Evolutionary conservation across 1,284 basidiomycete genomes (phyloP).

Genomic region (Cutaneotrichosporon daszewskae): DNA sequence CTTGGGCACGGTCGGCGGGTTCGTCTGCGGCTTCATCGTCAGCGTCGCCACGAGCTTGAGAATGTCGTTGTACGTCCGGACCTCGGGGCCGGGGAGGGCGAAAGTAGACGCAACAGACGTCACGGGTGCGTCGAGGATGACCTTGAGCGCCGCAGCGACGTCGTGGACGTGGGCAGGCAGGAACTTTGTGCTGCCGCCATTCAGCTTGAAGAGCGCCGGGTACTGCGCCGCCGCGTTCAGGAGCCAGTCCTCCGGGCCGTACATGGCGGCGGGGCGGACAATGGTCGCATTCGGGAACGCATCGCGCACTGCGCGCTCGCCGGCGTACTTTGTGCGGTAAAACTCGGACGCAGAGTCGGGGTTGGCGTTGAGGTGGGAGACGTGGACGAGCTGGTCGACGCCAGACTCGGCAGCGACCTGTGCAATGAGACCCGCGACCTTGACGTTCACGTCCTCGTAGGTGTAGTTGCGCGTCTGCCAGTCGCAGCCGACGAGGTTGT

Average conservation of each 20-base stretch:
- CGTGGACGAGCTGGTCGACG: conserved; percentile 82
- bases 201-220: conserved; percentile 93
- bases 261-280: conserved; percentile 79
- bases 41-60: conserved; percentile 74
- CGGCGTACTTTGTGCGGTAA: conserved; percentile 84
- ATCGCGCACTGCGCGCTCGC: conserved; percentile 79
- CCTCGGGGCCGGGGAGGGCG: conserved; percentile 81
- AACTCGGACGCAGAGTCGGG: conserved; percentile 71
- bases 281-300: conserved; percentile 86
- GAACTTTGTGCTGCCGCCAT: conserved; percentile 76
- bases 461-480: conserved; percentile 91
- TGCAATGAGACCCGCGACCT: conserved; percentile 67
- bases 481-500: conserved; percentile 83
- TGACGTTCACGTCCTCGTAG: conserved; percentile 57
- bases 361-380: conserved; percentile 92
- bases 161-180: conserved; percentile 92
- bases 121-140: conserved; percentile 63
- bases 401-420: conserved; percentile 69
- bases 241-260: conserved; percentile 89
- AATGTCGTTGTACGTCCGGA: conserved; percentile 78
- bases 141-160: conserved; percentile 83
- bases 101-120: conserved; percentile 61
- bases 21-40: conserved; percentile 65
- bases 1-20: conserved; percentile 72
- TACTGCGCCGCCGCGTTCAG: conserved; percentile 86